Evolutionary conservation across 1,139 yeast genomes (phyloP).

Genomic region (Lizanozyma gosingica): DNA sequence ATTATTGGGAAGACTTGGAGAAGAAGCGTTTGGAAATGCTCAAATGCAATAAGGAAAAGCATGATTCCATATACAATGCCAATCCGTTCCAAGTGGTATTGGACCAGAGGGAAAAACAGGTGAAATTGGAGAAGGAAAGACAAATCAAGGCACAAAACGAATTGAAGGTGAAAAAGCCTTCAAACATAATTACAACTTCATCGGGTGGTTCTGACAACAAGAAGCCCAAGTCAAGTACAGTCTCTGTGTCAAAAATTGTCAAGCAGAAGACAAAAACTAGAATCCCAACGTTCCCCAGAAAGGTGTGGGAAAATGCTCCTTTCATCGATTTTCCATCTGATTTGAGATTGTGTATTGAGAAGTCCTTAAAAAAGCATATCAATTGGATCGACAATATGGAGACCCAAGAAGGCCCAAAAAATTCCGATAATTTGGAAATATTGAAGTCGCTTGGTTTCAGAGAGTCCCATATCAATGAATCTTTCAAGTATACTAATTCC

Average conservation of each 20-base stretch:
- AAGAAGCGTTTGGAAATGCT: slow-evolving; percentile 38
- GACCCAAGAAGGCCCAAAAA: slow-evolving; percentile 20
- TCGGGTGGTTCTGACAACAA: background rate
- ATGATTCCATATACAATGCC: slow-evolving; percentile 45
- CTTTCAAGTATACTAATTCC: slow-evolving; percentile 49
- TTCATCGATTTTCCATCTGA: slow-evolving; percentile 43
- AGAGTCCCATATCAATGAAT: slow-evolving; percentile 58
- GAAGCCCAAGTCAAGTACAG: background rate
- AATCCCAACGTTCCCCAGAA: slow-evolving; percentile 38
- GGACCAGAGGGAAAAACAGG: slow-evolving; percentile 41
- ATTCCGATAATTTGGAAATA: slow-evolving; percentile 9
- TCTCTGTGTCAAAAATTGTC: background rate
- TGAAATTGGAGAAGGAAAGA: slow-evolving; percentile 35
- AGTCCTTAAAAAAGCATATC: slow-evolving; percentile 43
- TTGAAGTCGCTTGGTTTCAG: slow-evolving; percentile 58
- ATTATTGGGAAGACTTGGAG: slow-evolving; percentile 70
- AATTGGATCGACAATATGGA: slow-evolving; percentile 32
- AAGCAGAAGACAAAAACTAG: slow-evolving; percentile 2
- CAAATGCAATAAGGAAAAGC: slow-evolving; percentile 37
- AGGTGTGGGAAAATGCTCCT: slow-evolving; percentile 60
- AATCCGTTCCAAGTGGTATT: slow-evolving; percentile 65
- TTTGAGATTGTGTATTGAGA: slow-evolving; percentile 44
- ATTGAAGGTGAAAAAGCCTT: slow-evolving; percentile 32
- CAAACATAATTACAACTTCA: slow-evolving; percentile 12
- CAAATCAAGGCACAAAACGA: slow-evolving; percentile 28